phyloP scores from a whole-genome alignment of 305 asterid genomes.

The Euphrasia arctica region DNA sequence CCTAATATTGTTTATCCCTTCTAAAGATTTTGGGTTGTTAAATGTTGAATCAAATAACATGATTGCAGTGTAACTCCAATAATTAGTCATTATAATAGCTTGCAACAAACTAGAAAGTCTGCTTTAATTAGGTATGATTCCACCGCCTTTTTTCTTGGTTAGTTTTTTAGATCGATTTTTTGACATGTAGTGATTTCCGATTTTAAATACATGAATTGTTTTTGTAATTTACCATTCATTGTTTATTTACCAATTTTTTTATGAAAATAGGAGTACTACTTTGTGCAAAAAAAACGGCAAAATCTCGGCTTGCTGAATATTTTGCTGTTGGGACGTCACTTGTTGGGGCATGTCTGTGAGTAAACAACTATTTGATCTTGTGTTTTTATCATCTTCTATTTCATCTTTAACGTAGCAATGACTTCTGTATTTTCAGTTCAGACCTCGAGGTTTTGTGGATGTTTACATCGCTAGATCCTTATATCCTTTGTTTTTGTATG shows the following conservation, averaged over 20 bases:
- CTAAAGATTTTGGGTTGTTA: too few species aligned
- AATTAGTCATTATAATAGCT: too few species aligned
- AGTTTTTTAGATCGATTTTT: too few species aligned
- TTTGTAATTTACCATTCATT: too few species aligned
- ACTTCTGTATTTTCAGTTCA: slow-evolving; percentile 12
- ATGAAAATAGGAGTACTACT: slow-evolving; percentile 15
- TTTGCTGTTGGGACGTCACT: slow-evolving; percentile 88
- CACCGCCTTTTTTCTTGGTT: too few species aligned
- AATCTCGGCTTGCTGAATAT: slow-evolving; percentile 78
- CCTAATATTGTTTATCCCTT: too few species aligned
- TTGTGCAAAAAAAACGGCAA: slow-evolving; percentile 85
- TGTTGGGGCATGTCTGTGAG: slow-evolving; percentile 53
- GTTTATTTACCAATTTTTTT: slow-evolving; percentile 13
- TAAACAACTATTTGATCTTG: slow-evolving; percentile 5
- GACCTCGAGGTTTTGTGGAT: slow-evolving; percentile 18
- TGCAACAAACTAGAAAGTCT: too few species aligned
- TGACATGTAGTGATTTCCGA: too few species aligned
- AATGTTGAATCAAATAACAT: too few species aligned
- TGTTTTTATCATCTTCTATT: not conserved
- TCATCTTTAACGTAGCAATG: slow-evolving; percentile 8
- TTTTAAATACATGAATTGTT: too few species aligned
- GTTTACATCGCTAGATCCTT: not conserved
- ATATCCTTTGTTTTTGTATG: slow-evolving; percentile 14
- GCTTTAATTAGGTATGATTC: too few species aligned
- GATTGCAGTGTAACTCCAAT: too few species aligned